Conservation (phyloP, 2,329 filamentous ascomycete genomes). For the Tolypocladium sp. region DNA sequence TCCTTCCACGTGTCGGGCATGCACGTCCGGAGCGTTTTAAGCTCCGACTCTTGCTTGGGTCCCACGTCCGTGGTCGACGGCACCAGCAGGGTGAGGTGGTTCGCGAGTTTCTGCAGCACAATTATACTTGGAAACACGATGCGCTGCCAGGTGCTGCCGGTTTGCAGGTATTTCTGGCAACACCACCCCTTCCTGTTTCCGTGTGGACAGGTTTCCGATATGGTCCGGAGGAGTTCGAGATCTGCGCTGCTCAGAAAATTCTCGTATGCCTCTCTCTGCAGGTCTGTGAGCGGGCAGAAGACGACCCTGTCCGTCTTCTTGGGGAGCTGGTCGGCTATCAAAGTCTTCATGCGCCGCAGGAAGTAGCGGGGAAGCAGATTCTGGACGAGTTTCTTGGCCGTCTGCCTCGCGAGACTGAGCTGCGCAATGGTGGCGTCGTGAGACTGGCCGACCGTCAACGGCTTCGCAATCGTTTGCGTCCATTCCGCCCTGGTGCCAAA, state of each 20-base stretch:
- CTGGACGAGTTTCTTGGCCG: conserved; percentile 74
- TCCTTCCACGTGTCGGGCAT: conserved; percentile 67
- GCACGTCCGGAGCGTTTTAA: conserved; percentile 64
- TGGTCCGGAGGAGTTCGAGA: conserved; percentile 57
- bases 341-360: conserved; percentile 80
- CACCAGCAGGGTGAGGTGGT: conserved; percentile 83
- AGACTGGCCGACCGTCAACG: conserved; percentile 79
- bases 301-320: conserved; percentile 93
- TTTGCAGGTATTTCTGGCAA: conserved; percentile 52
- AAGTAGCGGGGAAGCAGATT: conserved; percentile 88
- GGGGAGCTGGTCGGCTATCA: conserved; percentile 86
- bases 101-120: conserved; percentile 78
- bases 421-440: conserved; percentile 83
- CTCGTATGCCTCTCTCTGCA: conserved; percentile 75
- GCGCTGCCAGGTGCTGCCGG: conserved; percentile 60
- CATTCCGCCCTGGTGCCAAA: conserved; percentile 60
- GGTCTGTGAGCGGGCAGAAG: conserved; percentile 82
- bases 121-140: conserved; percentile 80
- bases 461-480: conserved; percentile 68
- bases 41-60: conserved; percentile 70
- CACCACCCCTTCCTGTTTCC: conserved; percentile 68
- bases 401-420: conserved; percentile 70
- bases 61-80: conserved; percentile 53
- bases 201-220: conserved; percentile 59
- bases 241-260: conserved; percentile 64